Evolutionary conservation across 176 grass and related monocot genomes (phyloP).

Genomic region (Avena atlantica): DNA sequence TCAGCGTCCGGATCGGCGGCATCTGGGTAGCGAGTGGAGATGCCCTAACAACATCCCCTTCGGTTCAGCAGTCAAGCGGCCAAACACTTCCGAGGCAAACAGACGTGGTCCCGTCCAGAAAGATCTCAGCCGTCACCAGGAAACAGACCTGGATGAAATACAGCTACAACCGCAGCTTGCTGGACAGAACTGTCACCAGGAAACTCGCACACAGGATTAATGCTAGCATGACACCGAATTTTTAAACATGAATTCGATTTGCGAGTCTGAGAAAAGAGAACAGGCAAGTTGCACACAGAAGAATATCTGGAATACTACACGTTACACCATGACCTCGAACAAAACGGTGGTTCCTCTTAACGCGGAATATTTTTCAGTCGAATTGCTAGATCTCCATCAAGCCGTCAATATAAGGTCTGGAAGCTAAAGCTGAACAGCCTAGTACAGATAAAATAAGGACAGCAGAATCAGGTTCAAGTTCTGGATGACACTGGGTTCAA

Average conservation of each 20-base stretch:
- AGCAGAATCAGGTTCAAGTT: slow-evolving; percentile 14
- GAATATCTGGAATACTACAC: background rate
- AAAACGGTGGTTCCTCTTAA: background rate
- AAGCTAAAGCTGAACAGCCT: slow-evolving; percentile 2
- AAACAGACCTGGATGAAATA: background rate
- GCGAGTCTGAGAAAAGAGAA: background rate
- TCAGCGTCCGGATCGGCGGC: too few species aligned
- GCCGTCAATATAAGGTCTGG: background rate
- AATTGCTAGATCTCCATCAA: background rate
- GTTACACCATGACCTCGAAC: background rate
- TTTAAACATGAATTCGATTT: background rate
- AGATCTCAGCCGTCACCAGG: background rate
- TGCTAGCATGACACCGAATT: background rate
- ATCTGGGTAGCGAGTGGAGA: too few species aligned
- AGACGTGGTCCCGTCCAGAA: background rate
- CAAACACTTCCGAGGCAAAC: background rate
- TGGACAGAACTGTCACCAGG: background rate
- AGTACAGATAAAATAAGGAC: background rate
- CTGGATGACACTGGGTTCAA: background rate
- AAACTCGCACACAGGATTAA: too few species aligned
- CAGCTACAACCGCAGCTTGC: background rate
- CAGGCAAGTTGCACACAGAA: background rate
- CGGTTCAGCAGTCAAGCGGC: background rate
- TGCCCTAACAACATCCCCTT: background rate
- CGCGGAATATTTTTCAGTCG: background rate